Base-by-base conservation (phyloP, 768 basidiomycete genomes). In the Dacryopinax primogenitus region DNA sequence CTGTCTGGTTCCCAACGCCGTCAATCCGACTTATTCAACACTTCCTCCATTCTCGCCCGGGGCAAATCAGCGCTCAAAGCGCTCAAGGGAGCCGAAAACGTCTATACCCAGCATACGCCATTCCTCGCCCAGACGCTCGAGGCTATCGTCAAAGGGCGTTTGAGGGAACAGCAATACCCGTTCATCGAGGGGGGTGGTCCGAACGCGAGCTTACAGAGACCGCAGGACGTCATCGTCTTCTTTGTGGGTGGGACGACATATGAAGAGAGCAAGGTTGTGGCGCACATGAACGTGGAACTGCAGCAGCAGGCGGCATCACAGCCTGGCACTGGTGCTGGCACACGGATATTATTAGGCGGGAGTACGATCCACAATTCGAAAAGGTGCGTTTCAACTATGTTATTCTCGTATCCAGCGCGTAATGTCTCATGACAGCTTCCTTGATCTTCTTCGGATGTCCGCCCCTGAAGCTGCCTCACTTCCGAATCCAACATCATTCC, bases 81-180 rank as follows among this genome's bases (percentile, higher is more conserved):
- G 4, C 78, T 99, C 58, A 96, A 96, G 91, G 96, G 96, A 1
- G 95, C 98, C 2, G 96, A 99, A 76, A 99, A 99, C 71, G 94
- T 98, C 16, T 99, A 97, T 73, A 99, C 92, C 65, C 96, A 98
- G 70, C 96, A 98, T 71, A 86, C 85, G 16, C 96, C 96, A 6
- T 93, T 94, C 74, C 79, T 99, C 3, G 86, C 88, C 0, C 88
- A 96, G 72, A 98, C 95, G 1, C 76, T 98, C 16, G 96, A 99
- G 71, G 82, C 88, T 63, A 76, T 99, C 2, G 82, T 94, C 71
- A 91, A 85, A 72, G 94, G 93, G 11, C 81, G 87, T 64, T 75
- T 99, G 66, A 86, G 84, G 69, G 96, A 99, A 68, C 81, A 85
- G 1, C 92, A 84, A 66, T 91, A 98, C 75, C 93, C 95, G 1